These are phyloP conservation scores for Alternaria conjuncta DNA, from an alignment of 2,329 filamentous ascomycete genomes.

Conservation along the genomic window DNA sequence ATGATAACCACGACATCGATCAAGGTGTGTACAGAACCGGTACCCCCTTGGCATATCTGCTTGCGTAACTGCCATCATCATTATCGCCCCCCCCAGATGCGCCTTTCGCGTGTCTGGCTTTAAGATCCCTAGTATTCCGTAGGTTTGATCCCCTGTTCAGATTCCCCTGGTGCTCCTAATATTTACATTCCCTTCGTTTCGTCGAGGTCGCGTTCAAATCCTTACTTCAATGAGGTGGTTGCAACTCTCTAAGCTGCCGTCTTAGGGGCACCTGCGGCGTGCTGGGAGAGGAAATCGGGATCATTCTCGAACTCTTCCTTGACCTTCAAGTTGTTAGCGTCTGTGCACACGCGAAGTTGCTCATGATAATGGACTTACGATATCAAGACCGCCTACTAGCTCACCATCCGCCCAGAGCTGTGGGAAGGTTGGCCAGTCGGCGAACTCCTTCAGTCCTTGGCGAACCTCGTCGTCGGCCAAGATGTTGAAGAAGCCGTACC, in stretches of 20 bases:
- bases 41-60: background rate
- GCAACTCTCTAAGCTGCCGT: constrained; percentile 1
- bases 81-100: background rate
- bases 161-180: background rate
- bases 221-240: background rate
- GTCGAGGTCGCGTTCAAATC: background rate
- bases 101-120: background rate
- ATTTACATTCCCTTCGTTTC: background rate
- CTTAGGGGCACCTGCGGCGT: constrained; percentile 55
- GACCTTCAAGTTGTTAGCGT: constrained; percentile 63
- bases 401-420: constrained; percentile 93
- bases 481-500: constrained; percentile 99
- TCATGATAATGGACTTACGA: constrained; percentile 67
- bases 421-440: constrained; percentile 98
- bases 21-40: background rate
- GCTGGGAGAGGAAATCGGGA: constrained; percentile 79
- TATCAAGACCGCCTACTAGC: constrained; percentile 91
- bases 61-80: background rate
- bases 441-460: constrained; percentile 94
- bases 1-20: background rate
- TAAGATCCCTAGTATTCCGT: background rate
- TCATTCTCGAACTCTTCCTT: constrained; percentile 91
- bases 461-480: constrained; percentile 95
- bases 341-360: background rate
- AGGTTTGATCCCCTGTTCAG: background rate